Percentiles rank a stretch among this genome's conserved stretches.
These are phyloP conservation scores for Mortierella sp. DNA, from an alignment of 371 early-diverging fungal species.

Conservation along the genomic window DNA sequence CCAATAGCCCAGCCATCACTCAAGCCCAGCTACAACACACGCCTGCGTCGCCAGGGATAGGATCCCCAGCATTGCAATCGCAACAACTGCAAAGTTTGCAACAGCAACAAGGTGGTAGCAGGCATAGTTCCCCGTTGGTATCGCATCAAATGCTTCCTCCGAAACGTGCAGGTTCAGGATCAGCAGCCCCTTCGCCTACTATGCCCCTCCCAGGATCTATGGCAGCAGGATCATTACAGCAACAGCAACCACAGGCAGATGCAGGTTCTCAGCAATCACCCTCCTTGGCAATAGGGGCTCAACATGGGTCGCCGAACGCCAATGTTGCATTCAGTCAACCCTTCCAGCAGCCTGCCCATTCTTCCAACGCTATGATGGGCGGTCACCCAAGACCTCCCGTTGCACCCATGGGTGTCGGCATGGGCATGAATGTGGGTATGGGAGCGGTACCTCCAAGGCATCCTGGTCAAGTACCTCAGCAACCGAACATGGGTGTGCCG, in stretches of 20 bases:
- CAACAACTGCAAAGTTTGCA: conserved; percentile 25
- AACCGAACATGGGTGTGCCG: neutral
- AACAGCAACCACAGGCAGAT: neutral
- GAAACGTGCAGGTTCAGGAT: conserved; percentile 21
- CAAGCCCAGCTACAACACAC: conserved; percentile 24
- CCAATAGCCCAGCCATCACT: conserved; percentile 34
- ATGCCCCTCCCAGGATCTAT: conserved; percentile 17
- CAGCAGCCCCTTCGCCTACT: conserved; percentile 29
- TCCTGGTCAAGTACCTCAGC: conserved; percentile 5
- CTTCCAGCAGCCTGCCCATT: conserved; percentile 11
- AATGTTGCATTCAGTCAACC: conserved; percentile 12
- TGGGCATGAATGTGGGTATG: neutral
- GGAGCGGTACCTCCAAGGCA: neutral
- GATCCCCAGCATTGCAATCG: conserved; percentile 27
- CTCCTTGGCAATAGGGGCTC: neutral
- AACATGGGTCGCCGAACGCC: conserved; percentile 9
- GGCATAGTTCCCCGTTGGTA: conserved; percentile 37
- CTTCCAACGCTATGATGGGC: conserved; percentile 11
- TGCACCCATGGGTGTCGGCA: neutral
- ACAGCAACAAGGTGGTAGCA: conserved; percentile 18
- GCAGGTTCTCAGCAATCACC: neutral
- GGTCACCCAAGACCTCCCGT: conserved; percentile 18
- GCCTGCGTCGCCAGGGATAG: conserved; percentile 20
- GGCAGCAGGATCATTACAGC: conserved; percentile 4
- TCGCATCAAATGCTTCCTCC: conserved; percentile 34